Evolutionary conservation across 1,284 basidiomycete genomes (phyloP).

Genomic region (Ustilago tritici): DNA sequence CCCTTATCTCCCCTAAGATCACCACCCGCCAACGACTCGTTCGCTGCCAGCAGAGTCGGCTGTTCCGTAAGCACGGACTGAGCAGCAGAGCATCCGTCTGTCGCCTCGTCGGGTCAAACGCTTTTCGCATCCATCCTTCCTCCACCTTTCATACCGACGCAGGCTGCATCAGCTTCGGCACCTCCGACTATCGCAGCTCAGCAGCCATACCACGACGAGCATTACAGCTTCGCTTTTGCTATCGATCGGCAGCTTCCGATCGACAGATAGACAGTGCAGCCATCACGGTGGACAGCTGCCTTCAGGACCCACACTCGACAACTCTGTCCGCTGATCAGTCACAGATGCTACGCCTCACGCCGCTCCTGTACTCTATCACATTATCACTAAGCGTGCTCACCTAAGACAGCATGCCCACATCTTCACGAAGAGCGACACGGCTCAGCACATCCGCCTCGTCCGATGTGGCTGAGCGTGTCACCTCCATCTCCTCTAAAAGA

Average conservation of each 20-base stretch:
- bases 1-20: slow-evolving; percentile 8
- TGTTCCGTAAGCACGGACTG: slow-evolving; percentile 4
- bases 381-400: slow-evolving; percentile 9
- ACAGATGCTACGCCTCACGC: slow-evolving; percentile 36
- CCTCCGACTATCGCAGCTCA: not conserved
- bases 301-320: not conserved
- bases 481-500: slow-evolving; percentile 22
- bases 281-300: not conserved
- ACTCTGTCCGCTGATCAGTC: not conserved
- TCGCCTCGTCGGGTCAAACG: not conserved
- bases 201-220: not conserved
- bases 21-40: not conserved
- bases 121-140: not conserved
- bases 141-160: not conserved
- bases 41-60: slow-evolving; percentile 8
- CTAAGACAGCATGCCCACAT: slow-evolving; percentile 31
- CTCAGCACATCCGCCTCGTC: slow-evolving; percentile 35
- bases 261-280: not conserved
- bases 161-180: slow-evolving; percentile 7
- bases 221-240: not conserved
- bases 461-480: slow-evolving; percentile 19
- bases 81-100: not conserved
- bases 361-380: slow-evolving; percentile 6
- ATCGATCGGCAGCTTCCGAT: not conserved
- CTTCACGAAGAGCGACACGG: slow-evolving; percentile 42